These are phyloP conservation scores for Volvox carteri DNA, from an alignment of 163 green algal species.

Conservation along the genomic window DNA sequence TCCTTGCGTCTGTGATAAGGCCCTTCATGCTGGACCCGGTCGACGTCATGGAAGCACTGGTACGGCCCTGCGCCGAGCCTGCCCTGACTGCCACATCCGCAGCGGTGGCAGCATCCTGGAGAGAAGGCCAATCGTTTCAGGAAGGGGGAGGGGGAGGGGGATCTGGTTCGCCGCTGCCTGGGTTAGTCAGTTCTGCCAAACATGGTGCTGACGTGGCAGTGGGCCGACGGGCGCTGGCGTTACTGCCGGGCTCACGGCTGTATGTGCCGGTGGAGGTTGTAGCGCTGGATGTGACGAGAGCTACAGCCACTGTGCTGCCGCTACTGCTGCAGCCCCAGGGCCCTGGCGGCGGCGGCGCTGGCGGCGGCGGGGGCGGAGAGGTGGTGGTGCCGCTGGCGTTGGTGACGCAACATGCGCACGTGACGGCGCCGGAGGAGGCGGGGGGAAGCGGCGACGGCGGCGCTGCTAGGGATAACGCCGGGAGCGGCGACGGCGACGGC, in stretches of 20 bases:
- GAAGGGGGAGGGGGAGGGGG: no score
- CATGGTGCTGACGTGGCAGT: no score
- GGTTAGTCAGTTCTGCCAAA: no score
- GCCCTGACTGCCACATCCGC: background rate
- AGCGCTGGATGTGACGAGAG: background rate
- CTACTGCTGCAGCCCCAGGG: background rate
- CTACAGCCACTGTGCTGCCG: slow-evolving; percentile 45
- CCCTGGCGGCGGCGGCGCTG: background rate
- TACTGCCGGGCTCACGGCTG: slow-evolving; percentile 16
- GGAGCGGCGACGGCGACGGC: background rate
- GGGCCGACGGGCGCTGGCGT: slow-evolving; percentile 12
- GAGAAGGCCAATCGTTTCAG: no score
- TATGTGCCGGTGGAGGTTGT: slow-evolving; percentile 36
- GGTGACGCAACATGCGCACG: slow-evolving; percentile 8
- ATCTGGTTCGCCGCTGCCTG: no score
- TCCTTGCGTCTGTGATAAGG: no score
- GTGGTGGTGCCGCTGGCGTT: background rate
- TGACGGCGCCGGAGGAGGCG: background rate
- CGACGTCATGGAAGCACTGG: slow-evolving; percentile 35
- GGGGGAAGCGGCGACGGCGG: background rate
- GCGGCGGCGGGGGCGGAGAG: background rate
- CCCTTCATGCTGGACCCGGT: slow-evolving; percentile 52
- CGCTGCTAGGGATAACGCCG: background rate
- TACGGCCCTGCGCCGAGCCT: background rate
- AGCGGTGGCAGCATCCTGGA: background rate